These are phyloP conservation scores for Metarhizium anisopliae DNA, from an alignment of 2,329 filamentous ascomycete genomes.

Conservation along the genomic window DNA sequence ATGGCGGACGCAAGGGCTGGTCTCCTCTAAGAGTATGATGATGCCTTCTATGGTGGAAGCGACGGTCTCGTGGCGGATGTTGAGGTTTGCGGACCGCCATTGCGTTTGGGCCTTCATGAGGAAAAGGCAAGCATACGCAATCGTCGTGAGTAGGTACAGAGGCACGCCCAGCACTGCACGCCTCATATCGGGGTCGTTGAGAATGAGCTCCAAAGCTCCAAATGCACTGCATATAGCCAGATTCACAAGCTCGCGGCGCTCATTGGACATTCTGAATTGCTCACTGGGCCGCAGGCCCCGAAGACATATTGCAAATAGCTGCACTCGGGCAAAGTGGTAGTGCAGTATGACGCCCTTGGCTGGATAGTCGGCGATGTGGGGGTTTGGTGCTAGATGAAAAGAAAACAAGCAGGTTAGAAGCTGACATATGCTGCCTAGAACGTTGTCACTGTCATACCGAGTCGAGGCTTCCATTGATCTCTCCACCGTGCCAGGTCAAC, in stretches of 20 bases:
- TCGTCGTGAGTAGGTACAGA: conserved; percentile 22
- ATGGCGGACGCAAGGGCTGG: conserved; percentile 17
- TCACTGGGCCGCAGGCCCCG: conserved; percentile 20
- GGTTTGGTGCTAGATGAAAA: conserved; percentile 27
- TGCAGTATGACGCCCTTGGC: conserved; percentile 39
- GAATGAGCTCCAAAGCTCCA: conserved; percentile 19
- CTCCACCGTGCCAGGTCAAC: conserved; percentile 26
- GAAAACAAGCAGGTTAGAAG: neutral
- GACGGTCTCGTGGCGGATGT: conserved; percentile 22
- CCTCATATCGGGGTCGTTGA: conserved; percentile 22
- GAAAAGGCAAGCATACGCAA: conserved; percentile 23
- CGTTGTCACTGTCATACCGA: conserved; percentile 19
- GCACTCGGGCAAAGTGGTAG: conserved; percentile 40
- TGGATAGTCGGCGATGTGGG: conserved; percentile 37
- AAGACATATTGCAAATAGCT: conserved; percentile 39
- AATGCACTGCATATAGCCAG: conserved; percentile 27
- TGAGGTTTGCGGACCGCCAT: conserved; percentile 18
- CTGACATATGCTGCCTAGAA: neutral
- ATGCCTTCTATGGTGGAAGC: conserved; percentile 16
- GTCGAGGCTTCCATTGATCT: conserved; percentile 24
- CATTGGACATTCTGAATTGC: conserved; percentile 33
- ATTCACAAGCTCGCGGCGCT: conserved; percentile 34
- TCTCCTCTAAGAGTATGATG: conserved; percentile 15
- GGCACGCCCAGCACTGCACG: conserved; percentile 21
- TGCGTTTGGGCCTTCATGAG: conserved; percentile 23